Base-by-base conservation (phyloP, 306 rosid species). In the Cicer judaicum region DNA sequence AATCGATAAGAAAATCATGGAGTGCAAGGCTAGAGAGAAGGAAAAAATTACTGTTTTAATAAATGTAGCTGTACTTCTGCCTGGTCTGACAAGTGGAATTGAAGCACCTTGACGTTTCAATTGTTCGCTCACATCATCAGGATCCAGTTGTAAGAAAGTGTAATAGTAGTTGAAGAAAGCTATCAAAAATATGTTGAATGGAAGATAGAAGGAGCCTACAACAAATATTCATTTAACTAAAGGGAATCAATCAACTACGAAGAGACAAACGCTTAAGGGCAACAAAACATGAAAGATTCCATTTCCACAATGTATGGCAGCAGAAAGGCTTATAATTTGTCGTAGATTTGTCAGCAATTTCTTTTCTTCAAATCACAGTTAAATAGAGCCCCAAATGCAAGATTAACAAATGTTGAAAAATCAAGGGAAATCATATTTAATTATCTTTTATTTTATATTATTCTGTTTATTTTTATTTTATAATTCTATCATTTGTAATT, bases 121-220 rank as follows among this genome's bases (percentile, higher is more conserved):
- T 77, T 89, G 97, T 82, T 93, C 98, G 68, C 98, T 89, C 71
- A 91, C 86, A 82, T 94, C 98, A 78, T 94, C 97, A 42, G 97
- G 94, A 77, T 93, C 98, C 87, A 93, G 80, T 86, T 91, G 97
- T 15, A 91, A 91, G 88, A 93, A 93, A 62, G 98, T 93, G 89
- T 93, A 93, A 81, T 93, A 91, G 79, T 93, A 93, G 84, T 93
- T 93, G 97, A 93, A 93, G 92, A 93, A 93, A 74, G 91, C 98
- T 64, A 91, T 91, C 68, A 93, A 76, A 67, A 93, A 84, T 84
- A 93, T 88, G 90, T 91, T 93, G 63, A 93, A 85, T 7, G 94
- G 96, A 69, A 93, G 91, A 81, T 91, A 91, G 84, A 93, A 79
- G 57, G 97, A 91, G 76, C 98, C 98, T 93, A 75, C 82, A 80